Conservation (phyloP, 2,329 filamentous ascomycete species). For the Verticillium nubilum region DNA sequence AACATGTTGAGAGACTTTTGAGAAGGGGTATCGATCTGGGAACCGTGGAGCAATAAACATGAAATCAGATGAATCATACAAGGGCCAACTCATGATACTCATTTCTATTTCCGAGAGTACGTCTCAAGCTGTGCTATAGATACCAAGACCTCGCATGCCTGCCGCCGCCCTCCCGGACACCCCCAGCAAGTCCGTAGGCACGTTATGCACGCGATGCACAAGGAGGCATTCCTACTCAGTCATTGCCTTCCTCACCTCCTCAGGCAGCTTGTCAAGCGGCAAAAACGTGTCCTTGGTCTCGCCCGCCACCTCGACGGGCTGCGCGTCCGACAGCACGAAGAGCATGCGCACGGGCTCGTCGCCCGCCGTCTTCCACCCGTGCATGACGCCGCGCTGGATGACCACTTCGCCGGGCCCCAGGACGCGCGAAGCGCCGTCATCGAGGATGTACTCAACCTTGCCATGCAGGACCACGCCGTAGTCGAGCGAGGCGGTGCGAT, state of each 20-base stretch:
- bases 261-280: conserved; percentile 4
- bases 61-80: too few species aligned
- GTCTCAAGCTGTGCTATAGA: not conserved
- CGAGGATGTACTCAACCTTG: conserved; percentile 36
- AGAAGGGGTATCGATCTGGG: too few species aligned
- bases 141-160: not conserved
- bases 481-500: conserved; percentile 39
- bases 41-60: too few species aligned
- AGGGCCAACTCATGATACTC: too few species aligned
- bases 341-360: not conserved
- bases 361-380: conserved; percentile 18
- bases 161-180: not conserved
- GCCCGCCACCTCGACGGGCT: conserved; percentile 5
- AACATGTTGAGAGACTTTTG: too few species aligned
- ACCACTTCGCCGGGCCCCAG: conserved; percentile 37
- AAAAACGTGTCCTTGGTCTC: conserved; percentile 4
- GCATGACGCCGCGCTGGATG: conserved; percentile 39
- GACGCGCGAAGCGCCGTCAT: conserved; percentile 30
- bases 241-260: not conserved
- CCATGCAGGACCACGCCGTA: conserved; percentile 42
- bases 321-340: not conserved
- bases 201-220: not conserved
- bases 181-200: not conserved
- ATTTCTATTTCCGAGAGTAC: too few species aligned
- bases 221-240: not conserved